A percentile compares a stretch with the other conserved stretches of the same genome.
These are phyloP conservation scores for Syzygium aqueum DNA, from an alignment of 345 rosid genomes.

Conservation along the genomic window DNA sequence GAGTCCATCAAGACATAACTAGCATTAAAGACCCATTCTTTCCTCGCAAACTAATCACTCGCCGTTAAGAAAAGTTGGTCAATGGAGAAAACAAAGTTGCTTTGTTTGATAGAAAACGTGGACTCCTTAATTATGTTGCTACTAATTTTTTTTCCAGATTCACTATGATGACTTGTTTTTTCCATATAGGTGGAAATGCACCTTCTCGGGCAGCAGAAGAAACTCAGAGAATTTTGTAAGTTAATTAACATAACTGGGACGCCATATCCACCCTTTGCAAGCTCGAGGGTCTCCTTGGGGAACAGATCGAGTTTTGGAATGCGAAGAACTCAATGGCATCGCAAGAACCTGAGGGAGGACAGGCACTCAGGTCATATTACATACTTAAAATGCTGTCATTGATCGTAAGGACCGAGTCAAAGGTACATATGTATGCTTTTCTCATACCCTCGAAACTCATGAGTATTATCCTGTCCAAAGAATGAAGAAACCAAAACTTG, in stretches of 20 bases:
- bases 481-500: neutral
- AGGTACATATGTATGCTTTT: neutral
- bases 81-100: too few species aligned
- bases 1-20: neutral
- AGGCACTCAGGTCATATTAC: conserved; percentile 10
- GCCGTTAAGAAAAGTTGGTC: too few species aligned
- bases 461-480: too few species aligned
- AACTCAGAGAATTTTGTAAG: neutral
- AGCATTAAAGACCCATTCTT: too few species aligned
- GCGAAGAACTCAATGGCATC: conserved; percentile 4
- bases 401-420: too few species aligned
- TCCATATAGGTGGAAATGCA: conserved; percentile 10
- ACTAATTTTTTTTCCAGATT: neutral
- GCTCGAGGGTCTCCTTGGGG: conserved; percentile 10
- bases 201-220: conserved; percentile 8
- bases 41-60: too few species aligned
- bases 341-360: conserved; percentile 11
- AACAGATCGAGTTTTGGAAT: conserved; percentile 5
- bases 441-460: too few species aligned
- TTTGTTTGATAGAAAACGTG: too few species aligned
- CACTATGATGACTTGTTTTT: neutral
- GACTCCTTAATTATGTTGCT: too few species aligned
- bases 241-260: neutral
- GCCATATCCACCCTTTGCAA: conserved; percentile 11
- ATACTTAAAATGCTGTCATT: too few species aligned